A percentile compares a stretch with the other conserved stretches of the same genome.
Evolutionary conservation across 2,329 filamentous ascomycete genomes (phyloP).

Genomic region (Tympanopsis confertula): DNA sequence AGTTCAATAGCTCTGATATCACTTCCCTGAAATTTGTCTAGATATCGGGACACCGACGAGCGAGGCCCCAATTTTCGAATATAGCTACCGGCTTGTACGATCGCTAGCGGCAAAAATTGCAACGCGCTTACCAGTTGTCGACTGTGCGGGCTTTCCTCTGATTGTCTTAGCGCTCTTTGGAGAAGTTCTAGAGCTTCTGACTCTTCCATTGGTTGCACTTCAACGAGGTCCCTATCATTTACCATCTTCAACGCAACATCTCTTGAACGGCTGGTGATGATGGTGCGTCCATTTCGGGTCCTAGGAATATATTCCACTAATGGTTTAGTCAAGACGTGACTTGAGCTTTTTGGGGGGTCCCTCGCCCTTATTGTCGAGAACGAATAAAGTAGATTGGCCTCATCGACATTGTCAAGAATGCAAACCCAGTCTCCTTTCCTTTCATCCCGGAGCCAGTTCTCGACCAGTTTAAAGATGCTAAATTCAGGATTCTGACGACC

Average conservation of each 20-base stretch:
- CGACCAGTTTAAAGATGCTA: slow-evolving; percentile 17
- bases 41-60: slow-evolving; percentile 15
- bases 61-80: slow-evolving; percentile 10
- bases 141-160: background rate
- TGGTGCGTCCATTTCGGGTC: slow-evolving; percentile 4
- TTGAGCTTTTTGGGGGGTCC: background rate
- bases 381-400: slow-evolving; percentile 5
- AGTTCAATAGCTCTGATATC: slow-evolving; percentile 14
- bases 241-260: background rate
- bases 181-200: slow-evolving; percentile 4
- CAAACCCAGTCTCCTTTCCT: slow-evolving; percentile 9
- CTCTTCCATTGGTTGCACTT: slow-evolving; percentile 4
- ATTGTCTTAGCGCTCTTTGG: slow-evolving; percentile 5
- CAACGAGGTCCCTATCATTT: background rate
- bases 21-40: slow-evolving; percentile 14
- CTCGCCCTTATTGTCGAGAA: slow-evolving; percentile 2
- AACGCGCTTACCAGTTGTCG: slow-evolving; percentile 8
- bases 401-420: slow-evolving; percentile 10
- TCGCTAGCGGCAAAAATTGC: slow-evolving; percentile 16
- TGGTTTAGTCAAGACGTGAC: background rate
- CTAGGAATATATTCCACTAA: slow-evolving; percentile 6
- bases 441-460: slow-evolving; percentile 13
- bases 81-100: slow-evolving; percentile 15
- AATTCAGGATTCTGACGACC: slow-evolving; percentile 14
- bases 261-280: background rate